A percentile compares a stretch with the other conserved stretches of the same genome.
Evolutionary conservation across 202 grass and related monocot genomes (phyloP).

Genomic region (Miscanthus sacchariflorus): DNA sequence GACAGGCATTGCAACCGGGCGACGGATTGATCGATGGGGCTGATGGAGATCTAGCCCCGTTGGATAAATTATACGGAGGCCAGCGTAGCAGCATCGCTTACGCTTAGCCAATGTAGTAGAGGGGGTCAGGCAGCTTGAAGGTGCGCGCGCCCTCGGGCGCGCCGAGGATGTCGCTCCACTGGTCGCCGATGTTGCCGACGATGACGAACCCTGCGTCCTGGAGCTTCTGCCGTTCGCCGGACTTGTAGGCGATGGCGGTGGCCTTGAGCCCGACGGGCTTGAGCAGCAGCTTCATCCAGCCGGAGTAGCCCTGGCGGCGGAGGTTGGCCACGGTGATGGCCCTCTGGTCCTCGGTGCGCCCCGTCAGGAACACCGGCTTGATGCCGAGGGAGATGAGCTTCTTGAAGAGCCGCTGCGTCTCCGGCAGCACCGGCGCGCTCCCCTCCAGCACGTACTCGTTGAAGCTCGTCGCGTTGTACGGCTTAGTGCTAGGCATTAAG

Average conservation of each 20-base stretch:
- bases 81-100: too few species aligned
- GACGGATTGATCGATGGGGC: too few species aligned
- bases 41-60: too few species aligned
- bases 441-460: conserved; percentile 49
- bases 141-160: conserved; percentile 56
- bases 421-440: conserved; percentile 49
- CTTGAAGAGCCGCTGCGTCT: conserved; percentile 47
- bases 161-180: conserved; percentile 74
- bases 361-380: conserved; percentile 65
- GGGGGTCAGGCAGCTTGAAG: conserved; percentile 67
- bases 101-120: conserved; percentile 57
- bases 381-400: conserved; percentile 57
- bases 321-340: conserved; percentile 40
- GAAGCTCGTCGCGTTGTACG: conserved; percentile 55
- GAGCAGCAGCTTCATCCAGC: conserved; percentile 56
- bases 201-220: background rate
- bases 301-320: conserved; percentile 21
- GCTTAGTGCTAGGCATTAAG: conserved; percentile 6
- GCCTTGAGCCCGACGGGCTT: conserved; percentile 9
- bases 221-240: conserved; percentile 61
- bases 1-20: too few species aligned
- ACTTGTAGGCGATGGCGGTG: conserved; percentile 49
- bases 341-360: conserved; percentile 42
- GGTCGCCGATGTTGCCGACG: conserved; percentile 73
- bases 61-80: too few species aligned